Evolutionary conservation across 768 basidiomycete genomes (phyloP), one percentile per base, ranked within the genome.

Genomic region (Tylopilus felleus): DNA sequence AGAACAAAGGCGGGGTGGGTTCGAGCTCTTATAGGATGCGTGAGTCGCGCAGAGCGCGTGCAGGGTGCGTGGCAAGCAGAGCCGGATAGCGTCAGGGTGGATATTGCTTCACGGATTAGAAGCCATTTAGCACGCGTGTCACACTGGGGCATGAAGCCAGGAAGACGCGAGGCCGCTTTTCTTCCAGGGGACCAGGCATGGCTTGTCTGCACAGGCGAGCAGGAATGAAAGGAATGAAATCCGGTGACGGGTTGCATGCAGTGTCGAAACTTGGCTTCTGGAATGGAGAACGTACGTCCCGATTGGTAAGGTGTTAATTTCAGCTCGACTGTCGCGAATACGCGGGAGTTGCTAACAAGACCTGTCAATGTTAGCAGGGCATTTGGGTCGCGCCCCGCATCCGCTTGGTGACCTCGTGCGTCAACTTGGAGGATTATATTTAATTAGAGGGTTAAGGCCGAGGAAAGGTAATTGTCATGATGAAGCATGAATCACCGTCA

Each of bases 111-210:
- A 53, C 49, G 52, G 47, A 31, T 47, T 9, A 65, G 59, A 68
- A 57, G 59, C 52, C 57, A 16, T 54, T 42, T 40, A 19, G 31
- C 64, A 65, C 57, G 58, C 53, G 56, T 56, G 58, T 62, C 60
- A 70, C 60, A 59, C 56, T 60, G 48, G 59, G 44, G 42, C 56
- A 47, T 60, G 60, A 58, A 40, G 66, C 48, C 66, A 67, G 69
- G 69, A 60, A 54, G 56, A 64, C 68, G 68, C 51, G 62, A 69
- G 68, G 68, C 68, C 68, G 64, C 67, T 58, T 62, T 62, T 58
- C 61, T 65, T 66, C 58, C 57, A 62, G 56, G 61, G 55, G 60
- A 63, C 48, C 55, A 49, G 35, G 54, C 65, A 66, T 61, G 60
- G 65, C 62, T 54, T 63, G 58, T 52, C 29, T 58, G 63, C 63